Evolutionary conservation across 257 asterid genomes (phyloP), one percentile per base, ranked within the genome.

Genomic region (Cordia subcordata): DNA sequence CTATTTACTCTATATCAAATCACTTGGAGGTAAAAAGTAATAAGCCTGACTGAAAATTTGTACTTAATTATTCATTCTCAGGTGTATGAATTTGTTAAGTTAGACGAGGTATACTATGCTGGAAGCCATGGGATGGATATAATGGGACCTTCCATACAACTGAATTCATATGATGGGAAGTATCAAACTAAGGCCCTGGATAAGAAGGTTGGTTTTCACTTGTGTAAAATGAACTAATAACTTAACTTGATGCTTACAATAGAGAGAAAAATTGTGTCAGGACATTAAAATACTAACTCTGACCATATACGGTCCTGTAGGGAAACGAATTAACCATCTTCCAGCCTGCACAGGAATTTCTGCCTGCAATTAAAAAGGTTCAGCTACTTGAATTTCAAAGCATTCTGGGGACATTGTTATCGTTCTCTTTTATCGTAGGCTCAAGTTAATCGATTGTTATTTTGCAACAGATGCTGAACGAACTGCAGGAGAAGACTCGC

Each of bases 81-180:
- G 97, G 96, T 90, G 35, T 65, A 78, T 70, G 90, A 71, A 56
- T 90, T 90, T 79, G 95, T 87, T 0, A 80, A 82, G 74, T 63
- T 90, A 27, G 94, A 85, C 61, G 86, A 87, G 62, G 77, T 90
- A 20, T 85, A 76, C 66, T 90, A 90, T 22, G 97, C 97, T n/a
- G 97, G 97, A 20, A 87, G 96, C 80, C 97, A 90, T 68, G 97
- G 97, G 5, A 81, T 90, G 97, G 97, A 90, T 64, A 90, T 90
- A 55, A 83, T 77, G 83, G 95, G 93, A 22, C 97, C 97, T 21
- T 73, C 74, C 0, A 62, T 56, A 10, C 66, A 67, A 53, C 42
- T 64, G 5, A 75, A 57, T 22, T 79, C 84, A 27, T 81, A 84
- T 57, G 81, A 75, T 57, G 70, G 58, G 57, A 81, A 75, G 53